These are phyloP conservation scores for Lyophyllum decastes DNA, from an alignment of 768 basidiomycete genomes.

Conservation along the genomic window DNA sequence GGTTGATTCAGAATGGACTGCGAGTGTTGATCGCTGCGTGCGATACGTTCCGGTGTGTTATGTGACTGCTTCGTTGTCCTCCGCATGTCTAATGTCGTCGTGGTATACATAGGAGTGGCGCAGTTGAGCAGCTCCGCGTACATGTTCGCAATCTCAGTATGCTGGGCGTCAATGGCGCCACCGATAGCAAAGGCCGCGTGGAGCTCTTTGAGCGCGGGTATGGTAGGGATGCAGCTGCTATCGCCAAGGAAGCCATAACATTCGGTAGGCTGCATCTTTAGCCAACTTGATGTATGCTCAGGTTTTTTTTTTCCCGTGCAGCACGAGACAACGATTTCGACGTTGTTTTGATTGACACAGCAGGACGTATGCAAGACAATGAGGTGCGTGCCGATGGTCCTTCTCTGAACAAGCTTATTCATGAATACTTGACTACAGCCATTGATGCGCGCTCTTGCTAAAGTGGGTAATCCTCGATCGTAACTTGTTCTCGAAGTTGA, in stretches of 20 bases:
- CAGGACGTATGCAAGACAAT: conserved; percentile 99
- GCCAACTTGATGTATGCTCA: background rate
- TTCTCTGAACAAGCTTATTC: conserved; percentile 2
- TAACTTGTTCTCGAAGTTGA: background rate
- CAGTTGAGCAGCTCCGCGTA: conserved; percentile 95
- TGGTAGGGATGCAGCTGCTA: conserved; percentile 98
- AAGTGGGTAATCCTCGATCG: conserved; percentile 46
- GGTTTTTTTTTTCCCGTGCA: conserved; percentile 30
- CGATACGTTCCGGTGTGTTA: conserved; percentile 86
- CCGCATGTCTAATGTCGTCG: conserved; percentile 1
- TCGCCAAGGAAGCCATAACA: conserved; percentile 91
- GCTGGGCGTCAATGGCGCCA: conserved; percentile 70
- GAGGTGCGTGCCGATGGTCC: conserved; percentile 55
- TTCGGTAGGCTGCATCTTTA: conserved; percentile 60
- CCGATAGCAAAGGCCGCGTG: conserved; percentile 73
- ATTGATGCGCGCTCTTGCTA: conserved; percentile 96
- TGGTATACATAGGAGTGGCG: conserved; percentile 68
- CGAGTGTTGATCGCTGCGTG: conserved; percentile 97
- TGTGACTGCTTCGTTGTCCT: background rate
- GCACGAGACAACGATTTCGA: conserved; percentile 91
- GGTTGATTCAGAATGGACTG: conserved; percentile 95
- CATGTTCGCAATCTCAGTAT: conserved; percentile 94
- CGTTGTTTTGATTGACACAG: conserved; percentile 96
- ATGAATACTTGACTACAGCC: conserved; percentile 50
- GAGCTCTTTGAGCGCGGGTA: conserved; percentile 97